A percentile compares a stretch with the other conserved stretches of the same genome.
These are phyloP conservation scores for Mycosphaerella sp. DNA, from an alignment of 2,329 filamentous ascomycete species.

Conservation along the genomic window DNA sequence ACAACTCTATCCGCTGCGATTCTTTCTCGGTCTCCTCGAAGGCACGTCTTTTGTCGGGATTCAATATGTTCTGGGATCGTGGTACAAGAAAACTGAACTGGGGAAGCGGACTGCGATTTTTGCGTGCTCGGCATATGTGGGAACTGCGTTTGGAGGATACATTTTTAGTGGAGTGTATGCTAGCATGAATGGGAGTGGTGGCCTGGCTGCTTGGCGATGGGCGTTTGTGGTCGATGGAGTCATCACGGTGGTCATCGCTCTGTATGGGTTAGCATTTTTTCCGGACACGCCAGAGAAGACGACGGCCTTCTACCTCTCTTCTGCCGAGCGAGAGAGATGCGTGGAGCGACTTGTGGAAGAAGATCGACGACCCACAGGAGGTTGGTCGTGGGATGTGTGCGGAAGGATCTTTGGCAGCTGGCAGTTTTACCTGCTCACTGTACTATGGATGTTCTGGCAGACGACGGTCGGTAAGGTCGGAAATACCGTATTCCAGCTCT, in stretches of 20 bases:
- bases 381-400: conserved; percentile 10
- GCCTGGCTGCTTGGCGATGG: conserved; percentile 42
- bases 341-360: conserved; percentile 11
- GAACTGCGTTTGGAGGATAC: conserved; percentile 13
- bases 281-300: conserved; percentile 15
- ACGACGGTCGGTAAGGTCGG: conserved; percentile 17
- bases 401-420: conserved; percentile 8
- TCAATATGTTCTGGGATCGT: conserved; percentile 12
- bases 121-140: conserved; percentile 11
- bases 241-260: conserved; percentile 34
- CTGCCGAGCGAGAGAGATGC: conserved; percentile 9
- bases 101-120: conserved; percentile 9
- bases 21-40: conserved; percentile 47
- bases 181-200: conserved; percentile 37
- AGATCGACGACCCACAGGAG: conserved; percentile 9
- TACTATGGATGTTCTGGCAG: conserved; percentile 16
- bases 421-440: conserved; percentile 14
- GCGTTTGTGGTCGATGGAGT: conserved; percentile 52
- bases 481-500: conserved; percentile 17
- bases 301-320: conserved; percentile 12
- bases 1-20: conserved; percentile 38
- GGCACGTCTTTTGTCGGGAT: conserved; percentile 14
- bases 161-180: conserved; percentile 15
- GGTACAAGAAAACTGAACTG: conserved; percentile 6
- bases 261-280: conserved; percentile 13